A percentile compares a stretch with the other conserved stretches of the same genome.
phyloP scores from a whole-genome alignment of 2,329 filamentous ascomycete species.

The Fonsecaea erecta region DNA sequence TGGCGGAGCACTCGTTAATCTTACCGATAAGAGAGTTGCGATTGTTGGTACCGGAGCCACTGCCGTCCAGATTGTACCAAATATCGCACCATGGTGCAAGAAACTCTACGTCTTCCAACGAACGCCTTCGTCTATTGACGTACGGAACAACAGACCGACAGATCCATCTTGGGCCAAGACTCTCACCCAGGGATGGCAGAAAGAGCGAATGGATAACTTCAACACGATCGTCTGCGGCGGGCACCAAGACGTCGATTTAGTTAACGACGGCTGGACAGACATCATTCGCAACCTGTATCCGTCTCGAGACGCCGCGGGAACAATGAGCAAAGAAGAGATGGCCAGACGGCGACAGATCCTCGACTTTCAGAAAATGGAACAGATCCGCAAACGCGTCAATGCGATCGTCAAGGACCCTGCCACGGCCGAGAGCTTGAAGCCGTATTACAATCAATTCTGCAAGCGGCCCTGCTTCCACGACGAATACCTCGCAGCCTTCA shows the following conservation, averaged over 20 bases:
- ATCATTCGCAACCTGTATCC: slow-evolving; percentile 23
- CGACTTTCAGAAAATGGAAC: slow-evolving; percentile 34
- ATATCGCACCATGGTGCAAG: slow-evolving; percentile 29
- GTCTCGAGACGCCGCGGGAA: not conserved
- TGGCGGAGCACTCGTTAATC: slow-evolving; percentile 10
- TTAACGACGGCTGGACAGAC: slow-evolving; percentile 40
- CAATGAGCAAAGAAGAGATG: slow-evolving; percentile 4
- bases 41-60: slow-evolving; percentile 49
- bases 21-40: slow-evolving; percentile 39
- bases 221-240: slow-evolving; percentile 36
- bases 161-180: slow-evolving; percentile 22
- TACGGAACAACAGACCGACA: slow-evolving; percentile 33
- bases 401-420: slow-evolving; percentile 57
- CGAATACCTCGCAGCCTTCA: slow-evolving; percentile 64
- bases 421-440: slow-evolving; percentile 59
- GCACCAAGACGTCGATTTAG: slow-evolving; percentile 35
- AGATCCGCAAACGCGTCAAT: slow-evolving; percentile 51
- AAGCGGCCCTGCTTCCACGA: slow-evolving; percentile 68
- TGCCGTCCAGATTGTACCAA: slow-evolving; percentile 51
- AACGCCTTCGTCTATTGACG: slow-evolving; percentile 43
- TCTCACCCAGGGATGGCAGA: slow-evolving; percentile 39
- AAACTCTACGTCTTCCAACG: slow-evolving; percentile 47
- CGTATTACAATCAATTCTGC: slow-evolving; percentile 67
- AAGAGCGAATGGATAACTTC: slow-evolving; percentile 40
- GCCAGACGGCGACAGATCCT: slow-evolving; percentile 25